Base-by-base conservation (phyloP, 306 rosid species). In the Ceratonia siliqua region DNA sequence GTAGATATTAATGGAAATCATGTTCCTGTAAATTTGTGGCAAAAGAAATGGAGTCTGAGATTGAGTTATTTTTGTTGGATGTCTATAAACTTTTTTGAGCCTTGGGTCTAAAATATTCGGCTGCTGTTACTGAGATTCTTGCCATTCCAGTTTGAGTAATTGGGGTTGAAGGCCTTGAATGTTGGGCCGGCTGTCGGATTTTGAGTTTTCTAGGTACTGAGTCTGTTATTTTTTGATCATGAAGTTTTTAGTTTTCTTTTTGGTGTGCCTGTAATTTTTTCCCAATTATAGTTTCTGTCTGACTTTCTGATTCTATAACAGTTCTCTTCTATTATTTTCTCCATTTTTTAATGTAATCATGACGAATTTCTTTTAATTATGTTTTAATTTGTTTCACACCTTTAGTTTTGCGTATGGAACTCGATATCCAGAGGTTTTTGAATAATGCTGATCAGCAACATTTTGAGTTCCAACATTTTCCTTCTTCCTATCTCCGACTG, bases 361-460 rank as follows among this genome's bases (percentile, higher is more conserved):
- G 65, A 0, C 2, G 35, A 41, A 0, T 14, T 33, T 39, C 52
- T 53, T 41, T 17, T 25, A 27, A 57, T 14, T 14, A 10, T 48
- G 12, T 73, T 18, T 17, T 53, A 52, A 65, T 33, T 61, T 14
- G 70, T 63, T 41, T 38, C 6, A 32, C 14, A n/a, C 72, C 33
- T 55, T 45, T 78, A 93, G 98, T 93, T 82, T 77, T 93, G 87
- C 87, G 92, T 49, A 93, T 93, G 96, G 98, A 93, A 85, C 85
- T 89, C 42, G 98, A 91, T 70, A 86, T 93, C 42, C 96, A 89
- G 85, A 89, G 80, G 86, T 86, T 93, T 78, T 42, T 91, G 87
- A 84, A 82, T 54, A 85, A 52, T 80, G 79, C 76, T 76, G 97
- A 86, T 39, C 97, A 87, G 68, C 97, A 83, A 79, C 85, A 86